Evolutionary conservation across 192 early-diverging fungal genomes (phyloP), one percentile per base, ranked within the genome.

Genomic region (Phlyctochytrium arcticum): DNA sequence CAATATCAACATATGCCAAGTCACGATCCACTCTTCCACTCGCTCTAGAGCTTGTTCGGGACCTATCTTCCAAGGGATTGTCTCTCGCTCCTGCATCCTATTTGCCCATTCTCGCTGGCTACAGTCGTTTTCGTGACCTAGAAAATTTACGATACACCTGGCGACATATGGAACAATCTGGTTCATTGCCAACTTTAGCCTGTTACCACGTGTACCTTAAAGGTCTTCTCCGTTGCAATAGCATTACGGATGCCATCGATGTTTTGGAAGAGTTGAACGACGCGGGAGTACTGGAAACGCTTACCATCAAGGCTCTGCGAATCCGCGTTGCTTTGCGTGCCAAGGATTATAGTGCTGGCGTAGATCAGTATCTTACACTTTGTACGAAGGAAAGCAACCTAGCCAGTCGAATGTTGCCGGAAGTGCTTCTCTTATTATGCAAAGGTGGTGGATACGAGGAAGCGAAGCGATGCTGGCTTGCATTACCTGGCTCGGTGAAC

Each of bases 391-490:
- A 36, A 24, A 26, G 23, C 6, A 27, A 15, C 1, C 35, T 24
- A 1, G 64, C 64, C 19, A 57, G 47, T 30, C 30, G 33, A 6
- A 29, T 34, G 30, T 8, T 66, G 12, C 29, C 55, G 39, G 10
- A 4, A 27, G 54, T 39, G 24, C 31, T 66, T 3, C 29, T 15
- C 5, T 26, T 6, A 6, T 42, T 66, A 1, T 55, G 53, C 19
- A 35, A 26, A 19, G 64, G 27, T 48, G 54, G 29, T 24, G 36
- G 54, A 3, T 10, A 48, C n/a, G 47, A 23, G 7, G 39, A 8
- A 4, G 59, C 59, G 12, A n/a, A 44, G 44, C 59, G 59, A 26
- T 61, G 59, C 59, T 61, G 59, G 59, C 39, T 61, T 8, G 59
- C n/a, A n/a, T n/a, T n/a, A n/a, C n/a, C n/a, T n/a, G n/a, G n/a